Evolutionary conservation across 106 monocot species (phyloP).

Genomic region (Allium sativum): DNA sequence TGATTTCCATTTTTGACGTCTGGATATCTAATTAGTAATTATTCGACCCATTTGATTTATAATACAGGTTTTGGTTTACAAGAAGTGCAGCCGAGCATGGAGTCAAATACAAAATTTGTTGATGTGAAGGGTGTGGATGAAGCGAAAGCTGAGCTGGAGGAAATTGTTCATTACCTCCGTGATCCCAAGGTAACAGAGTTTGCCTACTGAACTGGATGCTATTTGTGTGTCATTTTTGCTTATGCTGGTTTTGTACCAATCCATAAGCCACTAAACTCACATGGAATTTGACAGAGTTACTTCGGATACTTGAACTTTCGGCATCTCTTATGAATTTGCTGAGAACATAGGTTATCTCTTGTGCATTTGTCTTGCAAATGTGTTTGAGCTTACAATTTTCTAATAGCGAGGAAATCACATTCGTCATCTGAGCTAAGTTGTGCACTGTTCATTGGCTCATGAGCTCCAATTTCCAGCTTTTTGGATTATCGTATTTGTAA

Average conservation of each 20-base stretch:
- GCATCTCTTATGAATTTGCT: too few species aligned
- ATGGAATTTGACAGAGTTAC: too few species aligned
- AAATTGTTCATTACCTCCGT: constrained; percentile 97
- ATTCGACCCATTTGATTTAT: neutral
- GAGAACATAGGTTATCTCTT: too few species aligned
- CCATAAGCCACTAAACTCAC: neutral
- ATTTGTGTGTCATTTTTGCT: neutral
- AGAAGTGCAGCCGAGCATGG: constrained; percentile 93
- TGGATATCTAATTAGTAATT: neutral
- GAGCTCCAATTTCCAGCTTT: too few species aligned
- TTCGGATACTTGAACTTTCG: too few species aligned
- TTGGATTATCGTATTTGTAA: too few species aligned
- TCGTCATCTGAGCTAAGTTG: too few species aligned
- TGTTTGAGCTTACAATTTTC: too few species aligned
- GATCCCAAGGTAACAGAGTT: constrained; percentile 81
- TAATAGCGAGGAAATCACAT: too few species aligned
- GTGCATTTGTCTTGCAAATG: too few species aligned
- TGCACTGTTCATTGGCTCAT: too few species aligned
- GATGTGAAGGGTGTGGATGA: constrained; percentile 99
- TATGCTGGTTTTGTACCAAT: neutral
- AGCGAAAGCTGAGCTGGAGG: constrained; percentile 93
- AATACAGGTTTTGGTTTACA: constrained; percentile 74
- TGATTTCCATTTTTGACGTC: neutral
- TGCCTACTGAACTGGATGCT: neutral
- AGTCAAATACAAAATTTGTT: constrained; percentile 90